A percentile compares a stretch with the other conserved stretches of the same genome.
phyloP scores from a whole-genome alignment of 2,329 filamentous ascomycete genomes.

The Biscogniauxia marginata region DNA sequence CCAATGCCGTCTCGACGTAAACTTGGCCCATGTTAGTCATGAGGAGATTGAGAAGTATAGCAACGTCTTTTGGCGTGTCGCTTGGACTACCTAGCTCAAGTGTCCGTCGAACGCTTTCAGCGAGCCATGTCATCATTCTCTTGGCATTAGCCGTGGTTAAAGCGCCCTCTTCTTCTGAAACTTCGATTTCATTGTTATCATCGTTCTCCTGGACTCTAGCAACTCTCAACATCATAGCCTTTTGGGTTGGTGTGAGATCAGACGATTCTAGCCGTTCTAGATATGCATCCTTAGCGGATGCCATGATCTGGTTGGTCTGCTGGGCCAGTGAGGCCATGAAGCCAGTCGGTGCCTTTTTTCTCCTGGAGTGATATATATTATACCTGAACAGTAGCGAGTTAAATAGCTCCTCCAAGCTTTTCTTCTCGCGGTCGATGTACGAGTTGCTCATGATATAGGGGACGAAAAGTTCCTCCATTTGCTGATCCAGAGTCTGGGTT shows the following conservation, averaged over 20 bases:
- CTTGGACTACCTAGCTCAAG: slow-evolving; percentile 84
- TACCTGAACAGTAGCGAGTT: slow-evolving; percentile 95
- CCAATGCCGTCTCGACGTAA: slow-evolving; percentile 65
- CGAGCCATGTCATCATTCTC: slow-evolving; percentile 96
- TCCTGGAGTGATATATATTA: slow-evolving; percentile 85
- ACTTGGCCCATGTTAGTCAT: slow-evolving; percentile 86
- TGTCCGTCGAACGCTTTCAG: slow-evolving; percentile 87
- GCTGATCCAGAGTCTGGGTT: slow-evolving; percentile 69
- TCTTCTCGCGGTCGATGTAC: slow-evolving; percentile 68
- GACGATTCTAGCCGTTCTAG: slow-evolving; percentile 85
- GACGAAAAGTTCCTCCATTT: slow-evolving; percentile 75
- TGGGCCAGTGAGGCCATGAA: slow-evolving; percentile 93
- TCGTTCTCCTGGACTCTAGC: slow-evolving; percentile 78
- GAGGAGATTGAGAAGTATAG: slow-evolving; percentile 77
- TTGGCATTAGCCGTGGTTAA: slow-evolving; percentile 87
- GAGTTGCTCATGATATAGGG: slow-evolving; percentile 68
- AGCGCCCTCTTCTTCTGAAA: slow-evolving; percentile 84
- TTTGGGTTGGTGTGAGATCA: slow-evolving; percentile 83
- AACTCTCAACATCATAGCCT: slow-evolving; percentile 84
- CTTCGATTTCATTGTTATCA: slow-evolving; percentile 80
- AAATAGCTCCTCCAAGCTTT: slow-evolving; percentile 75
- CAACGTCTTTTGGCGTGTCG: slow-evolving; percentile 93
- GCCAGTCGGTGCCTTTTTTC: slow-evolving; percentile 84
- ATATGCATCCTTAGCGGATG: slow-evolving; percentile 87
- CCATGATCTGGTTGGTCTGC: slow-evolving; percentile 82